Evolutionary conservation across 139 green algal genomes (phyloP).

Genomic region (Closterium sp.): DNA sequence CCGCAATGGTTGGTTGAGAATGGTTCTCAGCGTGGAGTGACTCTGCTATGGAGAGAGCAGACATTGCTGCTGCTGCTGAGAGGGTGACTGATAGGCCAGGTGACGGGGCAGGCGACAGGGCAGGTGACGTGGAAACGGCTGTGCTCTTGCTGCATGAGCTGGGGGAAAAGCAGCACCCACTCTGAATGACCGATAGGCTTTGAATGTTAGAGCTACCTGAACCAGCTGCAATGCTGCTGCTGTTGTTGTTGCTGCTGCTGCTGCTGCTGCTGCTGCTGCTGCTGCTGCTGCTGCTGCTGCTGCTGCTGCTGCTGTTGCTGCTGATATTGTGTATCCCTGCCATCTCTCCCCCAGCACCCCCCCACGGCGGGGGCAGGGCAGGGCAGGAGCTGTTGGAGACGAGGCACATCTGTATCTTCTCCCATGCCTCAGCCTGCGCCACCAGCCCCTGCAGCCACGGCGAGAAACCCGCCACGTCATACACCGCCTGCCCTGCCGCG

Average conservation of each 20-base stretch:
- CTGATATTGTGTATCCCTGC: neutral
- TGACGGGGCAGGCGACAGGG: neutral
- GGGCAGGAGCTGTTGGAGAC: neutral
- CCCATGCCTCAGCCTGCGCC: neutral
- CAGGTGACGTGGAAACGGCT: neutral
- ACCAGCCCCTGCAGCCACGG: neutral
- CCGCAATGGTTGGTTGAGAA: neutral
- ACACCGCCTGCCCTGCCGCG: neutral
- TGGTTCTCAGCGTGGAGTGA: neutral
- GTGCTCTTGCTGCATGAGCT: neutral
- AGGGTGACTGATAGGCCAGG: neutral
- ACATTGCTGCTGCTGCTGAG: neutral
- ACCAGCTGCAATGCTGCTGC: neutral
- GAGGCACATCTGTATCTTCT: neutral
- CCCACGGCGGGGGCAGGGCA: neutral
- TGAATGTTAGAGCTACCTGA: neutral
- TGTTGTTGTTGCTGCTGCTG: too few species aligned
- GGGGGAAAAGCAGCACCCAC: neutral
- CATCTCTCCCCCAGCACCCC: neutral
- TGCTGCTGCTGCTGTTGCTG: neutral
- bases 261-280: too few species aligned
- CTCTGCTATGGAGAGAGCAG: neutral
- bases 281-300: too few species aligned
- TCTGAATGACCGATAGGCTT: neutral
- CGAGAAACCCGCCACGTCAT: neutral